phyloP scores from a whole-genome alignment of 371 early-diverging fungal genomes.

The Circinella umbellata region DNA sequence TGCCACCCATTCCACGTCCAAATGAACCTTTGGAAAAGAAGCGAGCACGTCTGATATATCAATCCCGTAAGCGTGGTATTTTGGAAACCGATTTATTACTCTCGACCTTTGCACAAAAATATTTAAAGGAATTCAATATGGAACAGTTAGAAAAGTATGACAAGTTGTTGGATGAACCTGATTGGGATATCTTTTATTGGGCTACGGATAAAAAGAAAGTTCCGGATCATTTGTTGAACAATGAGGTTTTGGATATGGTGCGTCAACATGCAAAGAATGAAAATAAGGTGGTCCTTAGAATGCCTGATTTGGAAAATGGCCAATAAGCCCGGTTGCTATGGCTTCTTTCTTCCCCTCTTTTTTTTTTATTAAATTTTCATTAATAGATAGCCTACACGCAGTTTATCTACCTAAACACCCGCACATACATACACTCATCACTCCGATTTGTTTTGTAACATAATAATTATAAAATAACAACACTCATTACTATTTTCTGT shows the following conservation, averaged over 20 bases:
- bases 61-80: constrained; percentile 94
- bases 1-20: constrained; percentile 66
- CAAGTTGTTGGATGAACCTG: constrained; percentile 85
- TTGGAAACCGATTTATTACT: constrained; percentile 92
- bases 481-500: too few relatives aligned
- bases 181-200: constrained; percentile 98
- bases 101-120: constrained; percentile 83
- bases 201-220: constrained; percentile 71
- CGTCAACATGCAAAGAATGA: constrained; percentile 72
- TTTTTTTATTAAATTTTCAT: too few relatives aligned
- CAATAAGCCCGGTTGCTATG: neutral
- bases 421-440: too few relatives aligned
- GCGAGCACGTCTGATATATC: constrained; percentile 84
- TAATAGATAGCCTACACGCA: too few relatives aligned
- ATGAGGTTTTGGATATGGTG: constrained; percentile 65
- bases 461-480: too few relatives aligned
- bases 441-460: too few relatives aligned
- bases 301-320: constrained; percentile 71
- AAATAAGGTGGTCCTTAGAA: constrained; percentile 67
- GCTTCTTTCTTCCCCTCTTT: too few relatives aligned
- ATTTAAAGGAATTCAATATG: constrained; percentile 57
- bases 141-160: constrained; percentile 81
- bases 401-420: too few relatives aligned
- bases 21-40: constrained; percentile 70
- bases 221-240: constrained; percentile 60